Percentiles rank a stretch among this genome's conserved stretches.
phyloP scores from a whole-genome alignment of 345 rosid species.

The Salix dunnii region DNA sequence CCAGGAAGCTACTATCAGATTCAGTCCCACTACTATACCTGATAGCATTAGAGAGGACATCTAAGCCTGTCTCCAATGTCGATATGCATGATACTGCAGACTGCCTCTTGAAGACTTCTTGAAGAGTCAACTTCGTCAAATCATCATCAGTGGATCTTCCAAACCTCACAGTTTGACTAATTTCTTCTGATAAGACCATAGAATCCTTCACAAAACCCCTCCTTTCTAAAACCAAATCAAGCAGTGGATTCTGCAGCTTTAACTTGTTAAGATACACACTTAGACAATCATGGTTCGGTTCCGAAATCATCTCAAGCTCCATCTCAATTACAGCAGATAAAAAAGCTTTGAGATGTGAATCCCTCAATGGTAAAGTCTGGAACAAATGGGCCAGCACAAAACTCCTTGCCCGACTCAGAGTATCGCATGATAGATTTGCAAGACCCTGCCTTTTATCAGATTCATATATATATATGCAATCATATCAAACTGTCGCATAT shows the following conservation, averaged over 20 bases:
- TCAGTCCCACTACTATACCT: constrained; percentile 11
- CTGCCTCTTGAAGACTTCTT: constrained; percentile 48
- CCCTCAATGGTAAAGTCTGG: constrained; percentile 55
- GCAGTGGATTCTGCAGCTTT: constrained; percentile 21
- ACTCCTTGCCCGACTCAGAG: constrained; percentile 45
- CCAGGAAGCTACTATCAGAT: constrained; percentile 18
- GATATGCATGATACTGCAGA: constrained; percentile 48
- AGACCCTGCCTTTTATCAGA: constrained; percentile 51
- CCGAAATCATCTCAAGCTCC: constrained; percentile 39
- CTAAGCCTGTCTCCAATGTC: constrained; percentile 40
- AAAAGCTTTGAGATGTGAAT: constrained; percentile 56
- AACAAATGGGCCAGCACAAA: constrained; percentile 45
- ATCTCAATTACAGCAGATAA: constrained; percentile 51
- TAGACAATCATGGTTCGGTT: constrained; percentile 21
- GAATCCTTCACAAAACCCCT: constrained; percentile 15
- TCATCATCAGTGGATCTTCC: constrained; percentile 20
- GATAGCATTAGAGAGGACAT: constrained; percentile 38
- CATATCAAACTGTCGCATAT: not conserved
- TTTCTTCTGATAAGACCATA: not conserved
- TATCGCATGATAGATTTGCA: constrained; percentile 50
- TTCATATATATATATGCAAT: not conserved
- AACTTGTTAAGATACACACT: constrained; percentile 34
- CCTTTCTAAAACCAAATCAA: constrained; percentile 4
- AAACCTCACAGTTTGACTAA: not conserved
- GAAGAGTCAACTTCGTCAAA: constrained; percentile 33